These are phyloP conservation scores for Metroxylon sagu DNA, from an alignment of 176 grass and related monocot species.

Conservation along the genomic window DNA sequence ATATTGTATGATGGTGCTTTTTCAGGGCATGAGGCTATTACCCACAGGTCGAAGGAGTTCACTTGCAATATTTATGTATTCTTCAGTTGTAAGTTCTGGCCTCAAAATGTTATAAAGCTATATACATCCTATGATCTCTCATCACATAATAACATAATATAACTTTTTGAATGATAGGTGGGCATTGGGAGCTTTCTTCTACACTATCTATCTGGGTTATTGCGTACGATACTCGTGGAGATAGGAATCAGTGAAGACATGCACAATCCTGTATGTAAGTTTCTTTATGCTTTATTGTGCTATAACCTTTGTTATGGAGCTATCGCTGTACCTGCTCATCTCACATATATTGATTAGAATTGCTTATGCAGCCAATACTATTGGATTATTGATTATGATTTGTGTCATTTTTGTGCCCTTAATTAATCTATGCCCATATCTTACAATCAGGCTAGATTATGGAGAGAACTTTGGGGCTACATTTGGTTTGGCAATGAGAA, in stretches of 20 bases:
- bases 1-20: conserved; percentile 1
- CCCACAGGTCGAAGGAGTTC: conserved; percentile 76
- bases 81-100: conserved; percentile 67
- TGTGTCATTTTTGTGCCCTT: too few relatives aligned
- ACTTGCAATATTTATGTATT: conserved; percentile 78
- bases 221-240: conserved; percentile 59
- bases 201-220: conserved; percentile 57
- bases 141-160: conserved; percentile 11
- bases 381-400: too few relatives aligned
- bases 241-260: conserved; percentile 94
- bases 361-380: too few relatives aligned
- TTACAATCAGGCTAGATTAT: too few relatives aligned
- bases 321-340: neutral
- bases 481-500: too few relatives aligned
- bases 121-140: conserved; percentile 3
- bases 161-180: conserved; percentile 37
- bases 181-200: conserved; percentile 65
- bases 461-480: too few relatives aligned
- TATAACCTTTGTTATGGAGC: neutral
- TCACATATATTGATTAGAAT: too few relatives aligned
- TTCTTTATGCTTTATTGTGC: conserved; percentile 12
- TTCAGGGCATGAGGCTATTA: conserved; percentile 88
- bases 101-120: conserved; percentile 10
- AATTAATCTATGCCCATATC: too few relatives aligned
- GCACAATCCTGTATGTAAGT: conserved; percentile 99